phyloP scores from a whole-genome alignment of 2,329 filamentous ascomycete genomes.

The Ambrosiella beaveri region DNA sequence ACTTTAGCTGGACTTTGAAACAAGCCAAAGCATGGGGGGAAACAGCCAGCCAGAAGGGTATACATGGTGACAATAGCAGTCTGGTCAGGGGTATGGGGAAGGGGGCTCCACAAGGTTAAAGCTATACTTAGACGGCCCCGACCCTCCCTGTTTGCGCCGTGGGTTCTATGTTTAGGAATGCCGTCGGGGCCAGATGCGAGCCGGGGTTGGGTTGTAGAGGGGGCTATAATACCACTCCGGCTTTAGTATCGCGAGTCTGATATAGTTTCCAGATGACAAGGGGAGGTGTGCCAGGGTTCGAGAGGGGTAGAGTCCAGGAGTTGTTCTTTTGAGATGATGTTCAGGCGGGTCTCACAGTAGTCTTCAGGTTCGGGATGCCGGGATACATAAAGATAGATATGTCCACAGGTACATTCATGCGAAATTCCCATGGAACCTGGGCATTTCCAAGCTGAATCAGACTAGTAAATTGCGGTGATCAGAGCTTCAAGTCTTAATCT shows the following conservation, averaged over 20 bases:
- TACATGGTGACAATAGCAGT: background rate
- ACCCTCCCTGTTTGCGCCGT: background rate
- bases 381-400: background rate
- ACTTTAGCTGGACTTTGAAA: background rate
- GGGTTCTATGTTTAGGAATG: conserved; percentile 3
- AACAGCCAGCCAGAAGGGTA: background rate
- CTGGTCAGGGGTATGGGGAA: no score
- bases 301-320: no score
- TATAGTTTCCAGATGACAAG: background rate
- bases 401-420: background rate
- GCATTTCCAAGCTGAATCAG: no score
- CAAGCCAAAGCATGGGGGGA: background rate
- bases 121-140: conserved; percentile 3
- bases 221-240: background rate
- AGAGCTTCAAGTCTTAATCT: no score
- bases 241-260: background rate
- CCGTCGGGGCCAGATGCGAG: background rate
- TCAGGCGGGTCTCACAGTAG: background rate
- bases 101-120: background rate
- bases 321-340: background rate
- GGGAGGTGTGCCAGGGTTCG: background rate
- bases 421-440: background rate
- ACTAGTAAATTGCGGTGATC: no score
- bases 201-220: background rate
- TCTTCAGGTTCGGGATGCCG: background rate